Evolutionary conservation across 768 basidiomycete genomes (phyloP), one percentile per base, ranked within the genome.

Genomic region (Agaricus blazei): DNA sequence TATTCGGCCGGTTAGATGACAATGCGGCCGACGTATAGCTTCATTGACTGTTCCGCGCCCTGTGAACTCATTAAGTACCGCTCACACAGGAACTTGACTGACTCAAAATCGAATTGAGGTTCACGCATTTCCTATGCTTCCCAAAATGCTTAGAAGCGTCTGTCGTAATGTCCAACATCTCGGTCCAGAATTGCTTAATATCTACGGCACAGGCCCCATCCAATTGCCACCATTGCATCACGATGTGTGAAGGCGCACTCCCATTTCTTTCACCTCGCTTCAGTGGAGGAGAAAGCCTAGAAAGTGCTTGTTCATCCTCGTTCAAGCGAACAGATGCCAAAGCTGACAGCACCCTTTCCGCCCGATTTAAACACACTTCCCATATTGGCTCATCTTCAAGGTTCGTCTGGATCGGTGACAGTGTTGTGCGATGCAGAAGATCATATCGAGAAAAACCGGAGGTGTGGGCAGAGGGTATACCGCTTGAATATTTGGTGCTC

Each of bases 391-490:
- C 46, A 15, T 40, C 37, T 31, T 14, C 19, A 42, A 23, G 29
- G 28, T 26, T 41, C 37, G 24, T 45, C 42, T 37, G 23, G 24
- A 43, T 31, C 48, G 42, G 24, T 43, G 48, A 36, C 26, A 29
- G 27, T 19, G 41, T 40, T n/a, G 36, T 37, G 34, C 19, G 37
- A 19, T 48, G 12, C 37, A 23, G 26, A 34, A 48, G 9, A 38
- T 27, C 26, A 24, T 31, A 41, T 36, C 38, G 4, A 14, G 41
- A 26, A 34, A 43, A 29, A 26, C 36, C 41, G 48, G 19, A 19
- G 11, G 15, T 3, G 26, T 43, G 60, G 60, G 56, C 46, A 51
- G 28, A 62, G 61, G 61, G 58, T 36, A 46, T 42, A 44, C 55
- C 42, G 46, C 50, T 36, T 43, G 37, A 47, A 51, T 37, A 47